Conservation (phyloP, 2,329 filamentous ascomycete genomes). For the Cladosporium sp. region DNA sequence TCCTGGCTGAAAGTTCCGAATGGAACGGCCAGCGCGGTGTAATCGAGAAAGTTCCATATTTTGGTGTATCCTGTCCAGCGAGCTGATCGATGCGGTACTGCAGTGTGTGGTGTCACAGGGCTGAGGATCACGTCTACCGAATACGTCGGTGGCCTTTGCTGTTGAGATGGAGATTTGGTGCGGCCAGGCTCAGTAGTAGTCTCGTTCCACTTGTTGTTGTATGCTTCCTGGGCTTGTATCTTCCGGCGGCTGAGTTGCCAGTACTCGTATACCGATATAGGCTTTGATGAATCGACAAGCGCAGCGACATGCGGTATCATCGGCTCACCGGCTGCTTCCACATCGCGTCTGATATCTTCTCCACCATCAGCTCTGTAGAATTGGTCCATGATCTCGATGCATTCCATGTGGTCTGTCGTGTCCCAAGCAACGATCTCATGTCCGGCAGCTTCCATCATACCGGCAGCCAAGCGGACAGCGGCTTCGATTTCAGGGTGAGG, state of each 20-base stretch:
- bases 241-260: conserved; percentile 67
- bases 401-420: conserved; percentile 53
- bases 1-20: conserved; percentile 49
- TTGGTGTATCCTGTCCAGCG: conserved; percentile 35
- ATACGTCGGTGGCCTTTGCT: conserved; percentile 34
- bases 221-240: conserved; percentile 53
- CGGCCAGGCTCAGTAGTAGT: conserved; percentile 19
- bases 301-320: conserved; percentile 59
- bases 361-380: conserved; percentile 65
- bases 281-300: conserved; percentile 52
- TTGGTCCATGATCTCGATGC: conserved; percentile 58
- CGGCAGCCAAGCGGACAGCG: conserved; percentile 19
- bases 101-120: conserved; percentile 61
- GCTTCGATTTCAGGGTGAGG: conserved; percentile 26
- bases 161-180: background rate
- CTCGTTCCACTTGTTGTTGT: conserved; percentile 61
- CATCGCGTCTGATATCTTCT: conserved; percentile 60
- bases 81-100: conserved; percentile 48
- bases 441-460: conserved; percentile 29
- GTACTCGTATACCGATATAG: conserved; percentile 64
- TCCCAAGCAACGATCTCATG: conserved; percentile 45
- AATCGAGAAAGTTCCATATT: conserved; percentile 49
- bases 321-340: conserved; percentile 59
- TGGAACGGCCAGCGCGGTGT: conserved; percentile 59
- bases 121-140: conserved; percentile 57